Base-by-base conservation (phyloP, 2,329 filamentous ascomycete genomes). In the Ophiocordyceps camponoti-leonardi region DNA sequence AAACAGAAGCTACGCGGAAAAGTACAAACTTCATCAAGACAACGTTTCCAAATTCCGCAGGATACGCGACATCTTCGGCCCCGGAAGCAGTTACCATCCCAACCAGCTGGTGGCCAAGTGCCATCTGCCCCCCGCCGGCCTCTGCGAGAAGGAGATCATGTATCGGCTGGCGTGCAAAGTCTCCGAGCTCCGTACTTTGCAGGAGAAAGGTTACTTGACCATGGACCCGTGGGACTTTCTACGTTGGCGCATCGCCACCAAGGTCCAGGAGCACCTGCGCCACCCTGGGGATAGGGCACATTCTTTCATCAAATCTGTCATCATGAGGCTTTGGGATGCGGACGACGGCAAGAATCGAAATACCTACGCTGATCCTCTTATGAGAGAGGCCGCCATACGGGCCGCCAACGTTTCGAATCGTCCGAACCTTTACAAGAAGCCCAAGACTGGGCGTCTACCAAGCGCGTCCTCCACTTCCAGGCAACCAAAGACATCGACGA, bases 151-250 rank as follows among this genome's bases (percentile, higher is more conserved):
- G 43, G 61, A 63, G 14, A 12, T 54, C 2, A 62, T 65, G 53
- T 64, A 66, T 41, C 55, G 53, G 3, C 44, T 66, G 2, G 60
- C 58, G 0, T 59, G 56, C 44, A 60, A 60, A 28, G 46, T 65
- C 4, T 54, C 55, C 0, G 60, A 63, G 16, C 49, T 65, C 1
- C 46, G 51, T 6, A 47, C 53, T 5, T 49, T 66, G 0, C 47
- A 52, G 4, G 42, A 48, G 1, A 49, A 43, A 6, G 48, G 52
- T 5, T 46, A 59, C 22, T 49, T 66, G 2, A 22, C 31, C 0
- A 66, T 66, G 63, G 56, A 62, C 8, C 59, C 62, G 0, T 62
- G 56, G 46, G 58, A 65, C 47, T 66, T 66, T 43, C 50, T 64
- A 39, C 54, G 63, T 18, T 65, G 61, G 62, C 53, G 61, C 19